phyloP scores from a whole-genome alignment of 352 stramenopile species.

The Stephanocyclus meneghinianus region DNA sequence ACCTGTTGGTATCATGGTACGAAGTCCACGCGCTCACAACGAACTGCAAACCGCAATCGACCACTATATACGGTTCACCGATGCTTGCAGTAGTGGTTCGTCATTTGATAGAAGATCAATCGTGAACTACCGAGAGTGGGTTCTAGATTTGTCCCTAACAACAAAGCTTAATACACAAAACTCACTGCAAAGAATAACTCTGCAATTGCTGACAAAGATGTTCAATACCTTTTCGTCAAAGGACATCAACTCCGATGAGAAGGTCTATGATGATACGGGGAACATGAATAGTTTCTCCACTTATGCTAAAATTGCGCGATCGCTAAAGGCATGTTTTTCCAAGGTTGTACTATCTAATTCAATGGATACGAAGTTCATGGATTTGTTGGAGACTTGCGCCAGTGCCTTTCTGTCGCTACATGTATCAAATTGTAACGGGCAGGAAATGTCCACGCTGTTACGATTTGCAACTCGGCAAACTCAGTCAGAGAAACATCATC shows the following conservation, averaged over 20 bases:
- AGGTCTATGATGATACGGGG: slow-evolving; percentile 14
- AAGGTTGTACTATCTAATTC: slow-evolving; percentile 7
- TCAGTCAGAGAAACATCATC: background rate
- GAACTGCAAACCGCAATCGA: slow-evolving; percentile 37
- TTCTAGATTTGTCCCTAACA: slow-evolving; percentile 24
- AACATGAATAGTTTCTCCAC: slow-evolving; percentile 28
- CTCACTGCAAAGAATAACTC: slow-evolving; percentile 10
- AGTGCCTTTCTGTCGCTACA: background rate
- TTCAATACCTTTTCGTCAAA: slow-evolving; percentile 31
- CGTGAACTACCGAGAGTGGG: slow-evolving; percentile 26
- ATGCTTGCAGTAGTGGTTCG: background rate
- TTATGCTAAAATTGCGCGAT: slow-evolving; percentile 30
- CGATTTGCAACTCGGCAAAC: background rate
- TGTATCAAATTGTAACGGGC: background rate
- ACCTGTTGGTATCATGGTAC: slow-evolving; percentile 11
- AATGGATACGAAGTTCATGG: background rate
- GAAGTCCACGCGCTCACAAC: slow-evolving; percentile 3
- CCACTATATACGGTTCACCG: slow-evolving; percentile 13
- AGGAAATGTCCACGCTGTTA: background rate
- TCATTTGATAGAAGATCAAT: slow-evolving; percentile 21
- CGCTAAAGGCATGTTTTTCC: slow-evolving; percentile 33
- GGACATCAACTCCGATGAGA: slow-evolving; percentile 14
- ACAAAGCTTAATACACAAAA: slow-evolving; percentile 8
- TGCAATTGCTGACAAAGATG: slow-evolving; percentile 33
- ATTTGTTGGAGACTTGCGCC: background rate